Percentiles rank a stretch among this genome's conserved stretches.
phyloP scores from a whole-genome alignment of 2,329 filamentous ascomycete genomes.

The Ploettnerulaceae sp. region DNA sequence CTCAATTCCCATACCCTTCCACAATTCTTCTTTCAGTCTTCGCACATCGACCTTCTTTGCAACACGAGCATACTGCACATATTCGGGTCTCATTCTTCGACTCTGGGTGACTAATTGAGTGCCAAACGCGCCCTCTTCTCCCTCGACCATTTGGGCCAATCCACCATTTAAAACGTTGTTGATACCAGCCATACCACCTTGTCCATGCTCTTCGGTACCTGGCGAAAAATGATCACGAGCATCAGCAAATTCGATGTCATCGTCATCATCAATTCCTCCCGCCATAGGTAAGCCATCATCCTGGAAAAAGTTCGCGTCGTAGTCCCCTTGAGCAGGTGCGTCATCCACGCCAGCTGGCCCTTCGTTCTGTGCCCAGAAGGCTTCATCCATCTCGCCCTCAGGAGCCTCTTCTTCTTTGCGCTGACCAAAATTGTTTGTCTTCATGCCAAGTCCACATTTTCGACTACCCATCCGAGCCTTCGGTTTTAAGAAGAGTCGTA shows the following conservation, averaged over 20 bases:
- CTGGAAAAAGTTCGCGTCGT: conserved; percentile 96
- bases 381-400: conserved; percentile 84
- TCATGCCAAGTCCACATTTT: conserved; percentile 47
- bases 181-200: conserved; percentile 43
- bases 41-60: conserved; percentile 69
- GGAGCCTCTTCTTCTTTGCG: conserved; percentile 52
- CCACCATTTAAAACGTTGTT: conserved; percentile 48
- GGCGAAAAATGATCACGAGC: conserved; percentile 76
- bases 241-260: conserved; percentile 72
- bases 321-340: conserved; percentile 64
- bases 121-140: conserved; percentile 47
- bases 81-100: conserved; percentile 58
- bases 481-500: conserved; percentile 90
- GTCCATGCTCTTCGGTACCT: conserved; percentile 43
- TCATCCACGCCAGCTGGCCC: conserved; percentile 48
- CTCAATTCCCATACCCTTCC: conserved; percentile 61
- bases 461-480: conserved; percentile 76
- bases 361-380: conserved; percentile 82
- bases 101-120: conserved; percentile 63
- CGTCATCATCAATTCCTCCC: conserved; percentile 55
- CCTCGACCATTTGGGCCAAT: conserved; percentile 39
- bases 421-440: conserved; percentile 40
- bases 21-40: conserved; percentile 64
- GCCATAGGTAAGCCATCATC: conserved; percentile 73
- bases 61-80: conserved; percentile 64